These are phyloP conservation scores for Microcyclospora pomicola DNA, from an alignment of 2,329 filamentous ascomycete species.

Conservation along the genomic window DNA sequence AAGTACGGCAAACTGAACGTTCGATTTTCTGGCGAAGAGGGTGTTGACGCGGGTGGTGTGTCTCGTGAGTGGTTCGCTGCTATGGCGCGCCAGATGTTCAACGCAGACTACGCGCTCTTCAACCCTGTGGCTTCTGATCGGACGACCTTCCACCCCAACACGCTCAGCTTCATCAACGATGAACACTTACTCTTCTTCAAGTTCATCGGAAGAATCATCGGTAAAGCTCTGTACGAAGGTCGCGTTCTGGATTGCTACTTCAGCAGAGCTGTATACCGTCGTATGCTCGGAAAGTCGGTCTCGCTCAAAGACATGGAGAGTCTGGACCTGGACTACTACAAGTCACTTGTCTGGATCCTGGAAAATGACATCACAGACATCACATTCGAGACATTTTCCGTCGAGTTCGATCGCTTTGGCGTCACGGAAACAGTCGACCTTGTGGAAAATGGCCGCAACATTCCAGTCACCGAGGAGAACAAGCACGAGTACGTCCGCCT, in stretches of 20 bases:
- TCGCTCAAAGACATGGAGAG: constrained; percentile 99
- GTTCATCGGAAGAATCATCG: constrained; percentile 96
- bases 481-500: constrained; percentile 95
- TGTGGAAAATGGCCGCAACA: constrained; percentile 73
- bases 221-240: constrained; percentile 92
- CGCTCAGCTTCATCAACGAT: constrained; percentile 81
- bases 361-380: constrained; percentile 98
- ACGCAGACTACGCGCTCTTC: constrained; percentile 93
- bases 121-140: constrained; percentile 92
- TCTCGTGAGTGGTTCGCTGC: constrained; percentile 99
- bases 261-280: constrained; percentile 95
- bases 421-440: constrained; percentile 79
- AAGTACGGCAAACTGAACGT: constrained; percentile 98
- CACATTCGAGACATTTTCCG: constrained; percentile 89
- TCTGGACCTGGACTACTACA: constrained; percentile 96
- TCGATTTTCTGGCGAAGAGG: constrained; percentile 92
- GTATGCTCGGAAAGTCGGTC: constrained; percentile 84
- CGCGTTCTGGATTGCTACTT: constrained; percentile 97
- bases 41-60: constrained; percentile 93
- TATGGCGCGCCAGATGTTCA: constrained; percentile 94
- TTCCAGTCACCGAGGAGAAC: constrained; percentile 91
- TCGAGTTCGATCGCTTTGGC: constrained; percentile 88
- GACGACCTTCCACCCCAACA: constrained; percentile 97
- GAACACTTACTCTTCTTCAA: constrained; percentile 98
- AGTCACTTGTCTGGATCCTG: constrained; percentile 95